Evolutionary conservation across 2,329 filamentous ascomycete species (phyloP).

Genomic region (Botrytis aclada): DNA sequence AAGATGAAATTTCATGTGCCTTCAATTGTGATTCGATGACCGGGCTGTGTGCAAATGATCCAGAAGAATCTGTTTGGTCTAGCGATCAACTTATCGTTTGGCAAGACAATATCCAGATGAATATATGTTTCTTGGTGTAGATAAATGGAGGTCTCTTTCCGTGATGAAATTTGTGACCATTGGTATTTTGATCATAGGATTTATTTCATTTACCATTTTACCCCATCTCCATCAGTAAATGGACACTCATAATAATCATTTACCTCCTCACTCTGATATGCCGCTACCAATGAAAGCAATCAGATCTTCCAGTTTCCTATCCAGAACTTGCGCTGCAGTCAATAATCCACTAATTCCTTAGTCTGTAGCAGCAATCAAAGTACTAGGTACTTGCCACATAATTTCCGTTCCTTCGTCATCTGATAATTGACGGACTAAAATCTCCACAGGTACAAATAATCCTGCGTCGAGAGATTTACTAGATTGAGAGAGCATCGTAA

Average conservation of each 20-base stretch:
- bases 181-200: background rate
- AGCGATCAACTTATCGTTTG: background rate
- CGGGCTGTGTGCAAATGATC: background rate
- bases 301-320: conserved; percentile 25
- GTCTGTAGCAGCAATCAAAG: conserved; percentile 23
- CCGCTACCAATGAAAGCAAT: conserved; percentile 13
- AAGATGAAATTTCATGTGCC: background rate
- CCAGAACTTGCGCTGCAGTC: conserved; percentile 22
- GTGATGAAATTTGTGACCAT: background rate
- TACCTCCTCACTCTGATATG: background rate
- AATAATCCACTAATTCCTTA: conserved; percentile 18
- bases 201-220: too few species aligned
- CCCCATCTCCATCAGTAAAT: background rate
- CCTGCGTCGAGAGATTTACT: conserved; percentile 21
- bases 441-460: conserved; percentile 29
- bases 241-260: too few species aligned
- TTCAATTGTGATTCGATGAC: background rate
- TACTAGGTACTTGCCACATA: conserved; percentile 27
- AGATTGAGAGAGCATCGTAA: conserved; percentile 30
- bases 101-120: background rate
- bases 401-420: conserved; percentile 24
- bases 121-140: background rate
- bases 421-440: conserved; percentile 25
- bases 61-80: background rate
- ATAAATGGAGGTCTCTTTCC: background rate